Evolutionary conservation across 768 basidiomycete species (phyloP).

Genomic region (Suillus placidus): DNA sequence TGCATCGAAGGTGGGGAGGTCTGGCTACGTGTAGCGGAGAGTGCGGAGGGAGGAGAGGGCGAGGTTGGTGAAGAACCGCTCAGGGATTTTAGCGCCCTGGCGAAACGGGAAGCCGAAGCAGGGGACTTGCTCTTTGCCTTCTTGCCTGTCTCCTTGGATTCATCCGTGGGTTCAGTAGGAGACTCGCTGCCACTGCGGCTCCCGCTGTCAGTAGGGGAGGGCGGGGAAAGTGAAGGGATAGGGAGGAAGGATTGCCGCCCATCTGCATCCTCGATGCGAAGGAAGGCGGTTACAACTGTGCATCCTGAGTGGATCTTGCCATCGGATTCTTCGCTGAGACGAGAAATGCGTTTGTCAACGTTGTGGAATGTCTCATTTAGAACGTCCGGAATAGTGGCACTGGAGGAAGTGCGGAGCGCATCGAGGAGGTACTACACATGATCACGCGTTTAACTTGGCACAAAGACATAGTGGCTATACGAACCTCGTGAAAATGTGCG

Average conservation of each 20-base stretch:
- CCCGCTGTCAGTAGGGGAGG: slow-evolving; percentile 32
- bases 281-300: slow-evolving; percentile 94
- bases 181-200: slow-evolving; percentile 42
- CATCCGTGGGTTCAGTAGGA: slow-evolving; percentile 33
- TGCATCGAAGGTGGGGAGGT: slow-evolving; percentile 36
- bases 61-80: slow-evolving; percentile 25
- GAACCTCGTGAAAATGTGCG: slow-evolving; percentile 88
- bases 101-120: slow-evolving; percentile 51
- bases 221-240: slow-evolving; percentile 35
- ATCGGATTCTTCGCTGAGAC: slow-evolving; percentile 82
- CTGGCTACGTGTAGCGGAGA: neutral
- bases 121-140: slow-evolving; percentile 45
- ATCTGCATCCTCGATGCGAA: slow-evolving; percentile 84
- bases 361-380: slow-evolving; percentile 94
- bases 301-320: slow-evolving; percentile 97
- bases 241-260: slow-evolving; percentile 72
- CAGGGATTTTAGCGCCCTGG: slow-evolving; percentile 57
- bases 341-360: slow-evolving; percentile 83
- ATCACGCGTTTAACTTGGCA: slow-evolving; percentile 1
- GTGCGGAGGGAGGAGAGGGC: slow-evolving; percentile 9
- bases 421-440: slow-evolving; percentile 61
- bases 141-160: slow-evolving; percentile 43
- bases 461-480: slow-evolving; percentile 4
- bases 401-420: slow-evolving; percentile 61
- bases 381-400: slow-evolving; percentile 75